Base-by-base conservation (phyloP, 805 yeast species). In the Torulaspora gathmanii region DNA sequence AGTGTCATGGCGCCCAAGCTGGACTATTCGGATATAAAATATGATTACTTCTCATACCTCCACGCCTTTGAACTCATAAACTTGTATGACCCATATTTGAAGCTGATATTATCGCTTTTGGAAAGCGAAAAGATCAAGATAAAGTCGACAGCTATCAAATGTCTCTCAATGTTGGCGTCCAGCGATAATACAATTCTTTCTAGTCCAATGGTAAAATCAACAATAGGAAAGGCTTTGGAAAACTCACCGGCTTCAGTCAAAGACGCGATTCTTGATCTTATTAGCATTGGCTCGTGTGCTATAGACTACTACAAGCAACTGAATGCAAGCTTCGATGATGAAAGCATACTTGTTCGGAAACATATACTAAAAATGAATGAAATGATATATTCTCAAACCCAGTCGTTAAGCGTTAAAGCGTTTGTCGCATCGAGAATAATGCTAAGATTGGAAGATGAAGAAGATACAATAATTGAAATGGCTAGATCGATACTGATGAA, bases 221-320 rank as follows among this genome's bases (percentile, higher is more conserved):
- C 84, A 0, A 68, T 88, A 2, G 67, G 78, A 1, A 67, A 62
- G 8, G 67, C 79, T 37, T 64, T 88, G 30, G 63, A 58, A 4
- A 91, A 84, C 49, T 57, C 74, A 0, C 84, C 88, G 2, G 79
- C 95, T 0, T 73, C 82, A 31, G 91, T 87, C 0, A 73, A 88
- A 46, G 89, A 83, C 54, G 86, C 95, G 0, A 82, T 82, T 2
- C 66, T 88, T 23, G 93, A 86, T 34, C 69, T 88, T 31, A 63
- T 88, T 20, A 55, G 65, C 2, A 68, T 76, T 16, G 70, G 71
- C 2, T 51, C 60, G 6, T 52, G 63, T 1, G 52, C 53, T 19
- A n/a, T 56, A 6, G 73, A 72, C 22, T 81, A 76, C 50, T 78
- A 78, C 56, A 64, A 59, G 7, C 65, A 75, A 13, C 64, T 84